phyloP scores from a whole-genome alignment of 306 rosid genomes.

The Citrullus colocynthis region DNA sequence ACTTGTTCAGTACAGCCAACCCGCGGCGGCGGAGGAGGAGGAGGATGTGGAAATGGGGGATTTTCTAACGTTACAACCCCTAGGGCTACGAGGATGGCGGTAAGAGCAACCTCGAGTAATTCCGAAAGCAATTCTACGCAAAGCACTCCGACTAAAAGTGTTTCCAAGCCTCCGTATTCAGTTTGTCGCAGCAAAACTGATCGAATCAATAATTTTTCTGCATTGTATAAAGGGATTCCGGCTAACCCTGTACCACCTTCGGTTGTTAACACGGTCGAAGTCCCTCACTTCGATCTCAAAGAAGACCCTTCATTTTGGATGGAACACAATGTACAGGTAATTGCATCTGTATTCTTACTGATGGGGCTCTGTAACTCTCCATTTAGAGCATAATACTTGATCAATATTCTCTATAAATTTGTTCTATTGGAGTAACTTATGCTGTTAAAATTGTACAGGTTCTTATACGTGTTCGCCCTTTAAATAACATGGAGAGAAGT shows the following conservation, averaged over 20 bases:
- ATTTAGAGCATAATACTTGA: not conserved
- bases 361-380: not conserved
- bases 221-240: conserved; percentile 68
- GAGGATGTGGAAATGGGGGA: conserved; percentile 33
- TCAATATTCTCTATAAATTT: not conserved
- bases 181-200: conserved; percentile 55
- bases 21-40: conserved; percentile 29
- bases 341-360: not conserved
- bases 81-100: conserved; percentile 28
- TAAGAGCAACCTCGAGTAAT: conserved; percentile 33
- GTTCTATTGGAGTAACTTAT: conserved; percentile 6
- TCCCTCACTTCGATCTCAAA: conserved; percentile 92
- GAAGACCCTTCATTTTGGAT: conserved; percentile 95
- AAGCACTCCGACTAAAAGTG: conserved; percentile 81
- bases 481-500: conserved; percentile 68
- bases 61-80: conserved; percentile 44
- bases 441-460: conserved; percentile 32
- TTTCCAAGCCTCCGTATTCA: conserved; percentile 52
- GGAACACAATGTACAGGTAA: conserved; percentile 91
- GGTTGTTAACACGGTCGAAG: conserved; percentile 67
- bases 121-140: conserved; percentile 67
- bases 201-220: conserved; percentile 43
- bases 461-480: conserved; percentile 90
- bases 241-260: conserved; percentile 29
- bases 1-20: conserved; percentile 14